A percentile compares a stretch with the other conserved stretches of the same genome.
Conservation (phyloP, 2,329 filamentous ascomycete species). For the Cytospora schulzeri region DNA sequence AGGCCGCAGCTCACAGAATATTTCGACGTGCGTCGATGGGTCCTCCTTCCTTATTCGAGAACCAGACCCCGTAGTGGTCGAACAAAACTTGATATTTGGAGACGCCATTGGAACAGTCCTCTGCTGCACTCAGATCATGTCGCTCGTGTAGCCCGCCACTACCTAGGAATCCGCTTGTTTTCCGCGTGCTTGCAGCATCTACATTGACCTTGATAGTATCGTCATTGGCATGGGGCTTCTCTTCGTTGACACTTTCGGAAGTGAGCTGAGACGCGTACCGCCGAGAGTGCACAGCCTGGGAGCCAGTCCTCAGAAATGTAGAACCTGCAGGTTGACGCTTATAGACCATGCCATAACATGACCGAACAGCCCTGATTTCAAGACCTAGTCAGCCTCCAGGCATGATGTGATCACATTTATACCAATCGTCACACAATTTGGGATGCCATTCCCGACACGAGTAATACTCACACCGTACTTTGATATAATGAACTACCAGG, state of each 20-base stretch:
- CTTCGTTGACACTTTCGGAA: background rate
- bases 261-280: conserved; percentile 12
- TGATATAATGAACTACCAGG: background rate
- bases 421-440: background rate
- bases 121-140: background rate
- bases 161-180: background rate
- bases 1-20: background rate
- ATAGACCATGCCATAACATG: background rate
- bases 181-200: background rate
- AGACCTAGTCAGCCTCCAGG: background rate
- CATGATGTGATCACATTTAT: background rate
- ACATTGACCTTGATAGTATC: background rate
- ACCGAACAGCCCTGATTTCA: background rate
- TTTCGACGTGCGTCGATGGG: background rate
- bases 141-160: background rate
- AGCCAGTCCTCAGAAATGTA: background rate
- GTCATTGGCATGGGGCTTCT: background rate
- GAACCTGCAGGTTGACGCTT: background rate
- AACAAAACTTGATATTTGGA: background rate
- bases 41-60: background rate
- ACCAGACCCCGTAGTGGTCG: background rate
- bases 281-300: background rate
- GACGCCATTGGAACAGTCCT: background rate
- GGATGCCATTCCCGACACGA: too few species aligned
- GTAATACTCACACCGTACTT: too few species aligned